Conservation (phyloP, 208 protist species). For the Spongospora subterranea region DNA sequence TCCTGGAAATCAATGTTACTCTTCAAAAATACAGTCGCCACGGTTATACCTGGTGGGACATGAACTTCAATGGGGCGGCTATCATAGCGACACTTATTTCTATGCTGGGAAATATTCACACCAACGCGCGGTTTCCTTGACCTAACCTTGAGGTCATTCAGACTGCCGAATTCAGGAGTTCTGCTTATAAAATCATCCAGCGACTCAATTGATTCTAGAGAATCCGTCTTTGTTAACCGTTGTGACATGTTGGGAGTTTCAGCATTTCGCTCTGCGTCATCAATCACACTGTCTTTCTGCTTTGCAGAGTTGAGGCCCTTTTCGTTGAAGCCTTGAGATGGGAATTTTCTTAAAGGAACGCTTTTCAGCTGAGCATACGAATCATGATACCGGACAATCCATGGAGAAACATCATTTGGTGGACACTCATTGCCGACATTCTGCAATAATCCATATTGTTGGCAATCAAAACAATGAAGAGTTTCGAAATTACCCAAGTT, state of each 20-base stretch:
- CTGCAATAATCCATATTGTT: neutral
- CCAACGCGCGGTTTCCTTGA: neutral
- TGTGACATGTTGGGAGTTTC: neutral
- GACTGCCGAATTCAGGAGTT: neutral
- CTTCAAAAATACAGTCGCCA: neutral
- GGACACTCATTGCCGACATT: constrained; percentile 50
- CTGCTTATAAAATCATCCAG: neutral
- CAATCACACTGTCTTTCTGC: too few species aligned
- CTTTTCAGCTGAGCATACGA: neutral
- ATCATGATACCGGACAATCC: constrained; percentile 24
- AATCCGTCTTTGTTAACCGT: neutral
- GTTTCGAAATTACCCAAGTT: constrained; percentile 19
- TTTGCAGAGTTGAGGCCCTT: too few species aligned
- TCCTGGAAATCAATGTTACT: neutral
- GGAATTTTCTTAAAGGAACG: neutral
- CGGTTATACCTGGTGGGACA: neutral
- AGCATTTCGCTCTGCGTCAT: neutral
- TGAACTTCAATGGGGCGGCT: neutral
- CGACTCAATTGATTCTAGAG: neutral
- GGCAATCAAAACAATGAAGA: neutral
- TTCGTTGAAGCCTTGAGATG: neutral
- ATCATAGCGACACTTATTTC: neutral
- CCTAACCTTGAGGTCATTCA: constrained; percentile 42
- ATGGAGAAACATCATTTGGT: neutral
- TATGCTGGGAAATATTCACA: neutral